These are phyloP conservation scores for Cryphonectria naterciae DNA, from an alignment of 2,329 filamentous ascomycete genomes.

Conservation along the genomic window DNA sequence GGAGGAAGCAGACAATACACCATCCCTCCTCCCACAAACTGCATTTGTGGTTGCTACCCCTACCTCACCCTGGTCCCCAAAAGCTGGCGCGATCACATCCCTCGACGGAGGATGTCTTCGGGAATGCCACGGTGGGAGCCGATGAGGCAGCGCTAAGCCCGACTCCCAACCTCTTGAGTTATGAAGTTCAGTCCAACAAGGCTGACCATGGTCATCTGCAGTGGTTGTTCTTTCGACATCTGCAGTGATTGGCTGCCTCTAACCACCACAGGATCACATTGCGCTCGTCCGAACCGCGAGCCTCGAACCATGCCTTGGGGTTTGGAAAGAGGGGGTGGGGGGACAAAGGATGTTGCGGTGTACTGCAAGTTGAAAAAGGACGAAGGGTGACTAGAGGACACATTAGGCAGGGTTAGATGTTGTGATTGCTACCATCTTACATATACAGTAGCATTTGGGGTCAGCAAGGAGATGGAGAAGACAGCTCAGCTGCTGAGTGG, in stretches of 20 bases:
- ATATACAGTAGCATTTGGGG: background rate
- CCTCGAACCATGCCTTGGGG: background rate
- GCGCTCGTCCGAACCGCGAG: background rate
- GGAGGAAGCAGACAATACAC: background rate
- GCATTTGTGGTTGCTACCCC: constrained; percentile 4
- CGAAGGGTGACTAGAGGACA: background rate
- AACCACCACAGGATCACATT: background rate
- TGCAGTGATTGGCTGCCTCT: background rate
- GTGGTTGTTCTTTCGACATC: background rate
- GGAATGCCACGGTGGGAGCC: background rate
- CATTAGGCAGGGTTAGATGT: background rate
- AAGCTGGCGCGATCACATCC: background rate
- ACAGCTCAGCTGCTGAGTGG: constrained; percentile 3
- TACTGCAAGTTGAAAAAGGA: background rate
- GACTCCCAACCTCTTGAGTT: background rate
- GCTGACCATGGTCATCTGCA: background rate
- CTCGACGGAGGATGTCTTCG: background rate
- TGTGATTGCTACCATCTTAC: background rate
- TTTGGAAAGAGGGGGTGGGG: no score
- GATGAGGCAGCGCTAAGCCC: background rate
- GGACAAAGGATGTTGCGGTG: background rate
- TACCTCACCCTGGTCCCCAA: background rate
- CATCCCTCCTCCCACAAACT: constrained; percentile 5
- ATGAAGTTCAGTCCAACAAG: background rate
- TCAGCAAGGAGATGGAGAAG: background rate